phyloP scores from a whole-genome alignment of 768 basidiomycete species.

The Agaricus bisporus region DNA sequence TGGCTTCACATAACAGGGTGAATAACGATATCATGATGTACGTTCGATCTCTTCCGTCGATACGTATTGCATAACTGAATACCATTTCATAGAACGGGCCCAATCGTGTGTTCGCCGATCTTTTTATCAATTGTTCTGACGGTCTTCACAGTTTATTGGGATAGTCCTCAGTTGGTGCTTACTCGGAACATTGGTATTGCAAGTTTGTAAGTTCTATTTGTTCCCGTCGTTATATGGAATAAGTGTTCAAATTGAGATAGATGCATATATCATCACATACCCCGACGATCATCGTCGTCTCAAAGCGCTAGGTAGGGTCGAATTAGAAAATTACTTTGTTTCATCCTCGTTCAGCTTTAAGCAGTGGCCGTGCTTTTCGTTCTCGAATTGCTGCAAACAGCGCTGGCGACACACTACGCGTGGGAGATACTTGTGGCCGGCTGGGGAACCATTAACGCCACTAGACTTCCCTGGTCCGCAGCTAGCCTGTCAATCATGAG shows the following conservation, averaged over 20 bases:
- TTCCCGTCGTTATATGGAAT: neutral
- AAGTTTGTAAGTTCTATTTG: neutral
- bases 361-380: conserved; percentile 4
- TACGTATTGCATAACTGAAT: neutral
- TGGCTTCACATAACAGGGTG: neutral
- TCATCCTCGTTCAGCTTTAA: neutral
- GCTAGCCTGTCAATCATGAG: conserved; percentile 5
- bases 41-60: neutral
- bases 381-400: conserved; percentile 6
- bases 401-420: conserved; percentile 6
- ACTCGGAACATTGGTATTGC: conserved; percentile 1
- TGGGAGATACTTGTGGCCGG: conserved; percentile 8
- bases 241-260: neutral
- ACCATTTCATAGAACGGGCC: neutral
- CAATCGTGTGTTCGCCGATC: neutral
- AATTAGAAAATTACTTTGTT: neutral
- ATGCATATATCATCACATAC: conserved; percentile 3
- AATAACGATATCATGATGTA: neutral
- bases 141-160: conserved; percentile 1
- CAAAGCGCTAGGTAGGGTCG: neutral
- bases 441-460: conserved; percentile 3
- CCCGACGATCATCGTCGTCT: conserved; percentile 6
- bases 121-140: neutral
- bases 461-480: conserved; percentile 1
- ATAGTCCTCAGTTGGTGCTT: conserved; percentile 7